These are phyloP conservation scores for Metroxylon sagu DNA, from an alignment of 176 grass and related monocot species.

Conservation along the genomic window DNA sequence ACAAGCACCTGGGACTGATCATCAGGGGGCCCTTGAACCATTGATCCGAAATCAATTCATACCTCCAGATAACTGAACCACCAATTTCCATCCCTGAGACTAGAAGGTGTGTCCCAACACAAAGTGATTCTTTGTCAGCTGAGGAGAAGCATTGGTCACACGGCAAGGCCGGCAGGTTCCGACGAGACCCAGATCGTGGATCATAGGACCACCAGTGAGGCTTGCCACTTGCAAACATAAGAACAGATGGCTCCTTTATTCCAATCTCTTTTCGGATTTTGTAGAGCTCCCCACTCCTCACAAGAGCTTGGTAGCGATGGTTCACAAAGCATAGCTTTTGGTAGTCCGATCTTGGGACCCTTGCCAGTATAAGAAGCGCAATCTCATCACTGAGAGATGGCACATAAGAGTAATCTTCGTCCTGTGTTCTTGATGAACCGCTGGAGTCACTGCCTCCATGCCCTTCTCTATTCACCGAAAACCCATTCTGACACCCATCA, in stretches of 20 bases:
- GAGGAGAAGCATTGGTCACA: not conserved
- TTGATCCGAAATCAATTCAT: not conserved
- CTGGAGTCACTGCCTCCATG: too few relatives aligned
- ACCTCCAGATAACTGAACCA: not conserved
- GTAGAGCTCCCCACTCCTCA: not conserved
- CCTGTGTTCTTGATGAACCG: too few relatives aligned
- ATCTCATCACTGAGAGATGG: not conserved
- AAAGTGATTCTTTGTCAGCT: not conserved
- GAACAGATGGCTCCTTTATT: not conserved
- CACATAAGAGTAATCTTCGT: not conserved
- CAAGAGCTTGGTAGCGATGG: not conserved
- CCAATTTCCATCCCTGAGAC: not conserved
- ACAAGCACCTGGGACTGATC: not conserved
- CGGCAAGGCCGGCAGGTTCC: not conserved
- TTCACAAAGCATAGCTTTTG: not conserved
- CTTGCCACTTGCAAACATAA: not conserved
- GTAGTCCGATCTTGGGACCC: not conserved
- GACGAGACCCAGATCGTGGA: not conserved
- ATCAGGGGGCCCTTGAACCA: not conserved
- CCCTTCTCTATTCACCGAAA: too few relatives aligned
- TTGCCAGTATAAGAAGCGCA: conserved; percentile 1
- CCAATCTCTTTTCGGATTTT: not conserved
- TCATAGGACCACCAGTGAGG: not conserved
- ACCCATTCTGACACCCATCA: too few relatives aligned
- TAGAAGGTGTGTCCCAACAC: not conserved